Evolutionary conservation across 2,329 filamentous ascomycete genomes (phyloP).

Genomic region (Cercospora sojina): DNA sequence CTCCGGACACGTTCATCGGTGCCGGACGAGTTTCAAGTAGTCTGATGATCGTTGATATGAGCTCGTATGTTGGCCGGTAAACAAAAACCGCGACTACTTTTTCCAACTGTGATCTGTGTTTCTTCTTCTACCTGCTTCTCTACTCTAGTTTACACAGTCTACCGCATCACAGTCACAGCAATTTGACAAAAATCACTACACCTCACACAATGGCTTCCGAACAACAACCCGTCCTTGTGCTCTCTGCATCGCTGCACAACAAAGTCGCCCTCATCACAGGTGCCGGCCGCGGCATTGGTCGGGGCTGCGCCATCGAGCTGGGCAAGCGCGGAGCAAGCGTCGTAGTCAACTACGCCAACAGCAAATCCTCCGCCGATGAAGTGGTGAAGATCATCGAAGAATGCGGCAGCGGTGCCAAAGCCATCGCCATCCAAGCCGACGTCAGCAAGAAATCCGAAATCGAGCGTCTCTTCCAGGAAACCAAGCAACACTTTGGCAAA

Average conservation of each 20-base stretch:
- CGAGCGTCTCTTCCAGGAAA: slow-evolving; percentile 54
- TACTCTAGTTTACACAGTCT: too few species aligned
- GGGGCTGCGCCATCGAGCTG: slow-evolving; percentile 66
- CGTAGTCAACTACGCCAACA: slow-evolving; percentile 64
- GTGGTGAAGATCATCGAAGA: slow-evolving; percentile 49
- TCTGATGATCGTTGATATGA: slow-evolving; percentile 2
- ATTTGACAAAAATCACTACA: background rate
- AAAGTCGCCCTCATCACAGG: slow-evolving; percentile 64
- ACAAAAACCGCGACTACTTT: background rate
- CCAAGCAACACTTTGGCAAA: slow-evolving; percentile 44
- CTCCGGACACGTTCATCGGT: slow-evolving; percentile 9
- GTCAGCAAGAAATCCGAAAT: slow-evolving; percentile 57
- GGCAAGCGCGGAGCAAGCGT: slow-evolving; percentile 64
- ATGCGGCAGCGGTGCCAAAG: slow-evolving; percentile 51
- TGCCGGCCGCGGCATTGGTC: slow-evolving; percentile 64
- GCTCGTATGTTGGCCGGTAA: background rate
- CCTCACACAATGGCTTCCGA: slow-evolving; percentile 7
- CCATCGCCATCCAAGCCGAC: slow-evolving; percentile 60
- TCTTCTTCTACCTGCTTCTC: background rate
- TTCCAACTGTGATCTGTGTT: background rate
- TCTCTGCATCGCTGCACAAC: slow-evolving; percentile 52
- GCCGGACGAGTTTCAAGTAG: slow-evolving; percentile 9
- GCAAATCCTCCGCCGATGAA: slow-evolving; percentile 51
- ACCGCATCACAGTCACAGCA: too few species aligned
- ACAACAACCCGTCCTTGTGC: slow-evolving; percentile 41